Evolutionary conservation across 441 rosid genomes (phyloP), one percentile per base, ranked within the genome.

Genomic region (Codiaeum variegatum): DNA sequence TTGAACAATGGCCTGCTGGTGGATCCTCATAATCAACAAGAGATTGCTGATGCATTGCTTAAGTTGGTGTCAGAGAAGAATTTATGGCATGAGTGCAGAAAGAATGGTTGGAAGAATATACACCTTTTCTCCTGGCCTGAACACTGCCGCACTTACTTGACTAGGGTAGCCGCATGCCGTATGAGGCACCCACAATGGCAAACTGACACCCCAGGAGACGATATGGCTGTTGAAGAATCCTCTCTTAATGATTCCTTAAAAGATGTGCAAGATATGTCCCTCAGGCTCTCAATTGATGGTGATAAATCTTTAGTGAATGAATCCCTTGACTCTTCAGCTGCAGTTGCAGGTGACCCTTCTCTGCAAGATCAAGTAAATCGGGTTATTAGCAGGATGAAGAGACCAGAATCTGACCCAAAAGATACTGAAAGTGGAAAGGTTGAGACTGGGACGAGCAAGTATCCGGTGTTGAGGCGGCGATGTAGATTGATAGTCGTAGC

Each of bases 171-270:
- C 5, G 91, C 99, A 0, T 91, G 96, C 42, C 88, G 98, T 47
- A 92, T 90, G 92, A 88, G 99, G 84, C 89, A 92, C 73, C 97
- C 99, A 0, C 97, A 88, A 38, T 94, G 99, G 99, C 93, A 92
- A 76, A 88, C 94, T 0, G 93, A 90, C 77, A 92, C 97, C 0
- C 96, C 95, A 0, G 89, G 77, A 44, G 88, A 91, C 61, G 97
- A 91, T 32, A 75, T 83, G 60, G 83, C 82, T 24, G 82, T 76
- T 2, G 89, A 91, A 68, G 89, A 81, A 66, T 85, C 85, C 5
- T 94, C 97, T 55, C 83, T 92, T 29, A 92, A 91, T 71, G 99
- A 94, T 76, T 94, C 98, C 19, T 90, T 94, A 13, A 91, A 71
- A 82, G 98, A 92, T 38, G 98, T 90, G 70, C 97, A 90, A 73